Percentiles rank a stretch among this genome's conserved stretches.
phyloP scores from a whole-genome alignment of 345 rosid species.

The Stellera chamaejasme region DNA sequence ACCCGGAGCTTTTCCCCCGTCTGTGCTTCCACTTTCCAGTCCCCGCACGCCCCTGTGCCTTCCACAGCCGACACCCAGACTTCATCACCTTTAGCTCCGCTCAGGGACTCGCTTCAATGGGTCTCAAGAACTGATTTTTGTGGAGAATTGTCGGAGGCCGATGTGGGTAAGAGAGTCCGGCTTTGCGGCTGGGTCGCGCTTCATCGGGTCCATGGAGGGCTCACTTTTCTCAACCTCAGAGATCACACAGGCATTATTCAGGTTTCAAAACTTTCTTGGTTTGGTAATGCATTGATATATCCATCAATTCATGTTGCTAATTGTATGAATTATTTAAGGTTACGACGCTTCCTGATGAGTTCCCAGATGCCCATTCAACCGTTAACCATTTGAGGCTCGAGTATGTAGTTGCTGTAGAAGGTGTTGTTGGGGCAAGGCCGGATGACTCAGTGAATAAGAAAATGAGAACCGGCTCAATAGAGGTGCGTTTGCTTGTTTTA shows the following conservation, averaged over 20 bases:
- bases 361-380: slow-evolving; percentile 70
- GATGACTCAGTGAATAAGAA: slow-evolving; percentile 69
- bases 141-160: slow-evolving; percentile 51
- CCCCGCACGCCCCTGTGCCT: slow-evolving; percentile 14
- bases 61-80: slow-evolving; percentile 14
- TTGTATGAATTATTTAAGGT: slow-evolving; percentile 28
- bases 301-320: neutral
- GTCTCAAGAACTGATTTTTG: slow-evolving; percentile 58
- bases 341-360: slow-evolving; percentile 71
- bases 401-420: slow-evolving; percentile 75
- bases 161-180: slow-evolving; percentile 72
- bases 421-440: slow-evolving; percentile 67
- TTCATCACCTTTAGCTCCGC: slow-evolving; percentile 8
- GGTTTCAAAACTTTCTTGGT: slow-evolving; percentile 37
- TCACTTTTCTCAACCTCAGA: slow-evolving; percentile 87
- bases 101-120: slow-evolving; percentile 45
- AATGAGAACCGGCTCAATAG: slow-evolving; percentile 75
- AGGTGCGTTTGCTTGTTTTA: slow-evolving; percentile 32
- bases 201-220: slow-evolving; percentile 84
- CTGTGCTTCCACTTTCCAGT: slow-evolving; percentile 19
- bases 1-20: slow-evolving; percentile 20
- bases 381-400: slow-evolving; percentile 72
- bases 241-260: slow-evolving; percentile 95
- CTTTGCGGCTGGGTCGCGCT: slow-evolving; percentile 98
- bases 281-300: neutral